A percentile compares a stretch with the other conserved stretches of the same genome.
Conservation (phyloP, 2,329 filamentous ascomycete species). For the Monosporascus cannonballus region DNA sequence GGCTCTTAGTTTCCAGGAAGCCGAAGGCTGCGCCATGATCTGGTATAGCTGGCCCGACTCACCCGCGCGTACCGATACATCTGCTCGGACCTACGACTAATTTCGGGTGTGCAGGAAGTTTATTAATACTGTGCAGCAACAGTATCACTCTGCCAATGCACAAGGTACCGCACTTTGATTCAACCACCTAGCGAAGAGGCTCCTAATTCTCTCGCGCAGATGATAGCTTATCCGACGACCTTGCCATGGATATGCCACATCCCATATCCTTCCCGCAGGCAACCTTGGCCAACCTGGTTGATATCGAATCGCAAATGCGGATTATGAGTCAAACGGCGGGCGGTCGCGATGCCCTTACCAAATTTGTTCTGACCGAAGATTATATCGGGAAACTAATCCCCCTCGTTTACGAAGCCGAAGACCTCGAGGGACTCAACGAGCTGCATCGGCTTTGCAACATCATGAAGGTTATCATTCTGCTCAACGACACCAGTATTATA, state of each 20-base stretch:
- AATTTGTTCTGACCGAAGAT: constrained; percentile 77
- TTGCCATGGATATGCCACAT: constrained; percentile 65
- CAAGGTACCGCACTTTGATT: constrained; percentile 45
- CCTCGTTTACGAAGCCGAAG: constrained; percentile 81
- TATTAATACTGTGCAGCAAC: constrained; percentile 77
- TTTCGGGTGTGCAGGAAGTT: constrained; percentile 63
- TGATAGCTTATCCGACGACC: constrained; percentile 82
- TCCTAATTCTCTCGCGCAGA: constrained; percentile 43
- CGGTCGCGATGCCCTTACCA: constrained; percentile 80
- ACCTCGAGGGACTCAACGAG: constrained; percentile 79
- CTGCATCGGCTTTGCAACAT: constrained; percentile 93
- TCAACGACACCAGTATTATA: constrained; percentile 93
- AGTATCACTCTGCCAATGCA: constrained; percentile 54
- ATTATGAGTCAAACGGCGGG: constrained; percentile 65
- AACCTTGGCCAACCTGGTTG: constrained; percentile 73
- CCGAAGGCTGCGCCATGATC: constrained; percentile 86
- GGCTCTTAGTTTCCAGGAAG: constrained; percentile 97
- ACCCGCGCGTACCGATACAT: not conserved
- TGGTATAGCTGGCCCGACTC: constrained; percentile 53
- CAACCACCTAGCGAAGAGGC: constrained; percentile 19
- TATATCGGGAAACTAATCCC: constrained; percentile 85
- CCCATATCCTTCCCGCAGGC: constrained; percentile 71
- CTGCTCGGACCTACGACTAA: constrained; percentile 18
- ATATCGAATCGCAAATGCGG: constrained; percentile 82
- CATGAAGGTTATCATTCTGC: constrained; percentile 90